These are phyloP conservation scores for Zelonia costaricensis DNA, from an alignment of 208 protist genomes.

Conservation along the genomic window DNA sequence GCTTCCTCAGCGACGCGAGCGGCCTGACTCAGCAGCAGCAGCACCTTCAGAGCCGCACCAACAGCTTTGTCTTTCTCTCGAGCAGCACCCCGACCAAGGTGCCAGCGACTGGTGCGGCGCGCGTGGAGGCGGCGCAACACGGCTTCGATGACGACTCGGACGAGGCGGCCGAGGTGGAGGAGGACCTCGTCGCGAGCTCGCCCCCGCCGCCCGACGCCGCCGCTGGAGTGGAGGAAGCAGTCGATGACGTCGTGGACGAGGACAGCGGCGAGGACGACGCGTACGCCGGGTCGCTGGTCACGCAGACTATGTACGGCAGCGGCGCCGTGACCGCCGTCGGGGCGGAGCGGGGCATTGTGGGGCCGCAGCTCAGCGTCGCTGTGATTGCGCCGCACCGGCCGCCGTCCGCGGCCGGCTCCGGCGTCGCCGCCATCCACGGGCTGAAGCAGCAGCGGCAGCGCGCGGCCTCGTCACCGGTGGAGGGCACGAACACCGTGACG, in stretches of 20 bases:
- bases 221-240: neutral
- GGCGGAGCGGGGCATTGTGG: neutral
- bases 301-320: conserved; percentile 6
- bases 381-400: conserved; percentile 18
- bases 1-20: conserved; percentile 9
- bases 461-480: neutral
- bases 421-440: conserved; percentile 31
- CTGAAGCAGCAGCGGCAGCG: conserved; percentile 16
- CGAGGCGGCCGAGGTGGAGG: neutral
- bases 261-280: neutral
- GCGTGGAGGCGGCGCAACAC: neutral
- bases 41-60: neutral
- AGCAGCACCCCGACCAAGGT: neutral
- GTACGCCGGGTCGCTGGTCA: neutral
- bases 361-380: no score
- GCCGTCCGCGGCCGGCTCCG: conserved; percentile 33
- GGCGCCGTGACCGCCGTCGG: neutral
- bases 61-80: conserved; percentile 8
- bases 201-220: no score
- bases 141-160: neutral
- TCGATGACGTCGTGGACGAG: neutral
- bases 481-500: neutral
- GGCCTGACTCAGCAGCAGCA: neutral
- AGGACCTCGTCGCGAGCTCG: no score
- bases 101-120: neutral